Evolutionary conservation across 1,139 yeast genomes (phyloP).

Genomic region (Protomyces lactucae-debilis): DNA sequence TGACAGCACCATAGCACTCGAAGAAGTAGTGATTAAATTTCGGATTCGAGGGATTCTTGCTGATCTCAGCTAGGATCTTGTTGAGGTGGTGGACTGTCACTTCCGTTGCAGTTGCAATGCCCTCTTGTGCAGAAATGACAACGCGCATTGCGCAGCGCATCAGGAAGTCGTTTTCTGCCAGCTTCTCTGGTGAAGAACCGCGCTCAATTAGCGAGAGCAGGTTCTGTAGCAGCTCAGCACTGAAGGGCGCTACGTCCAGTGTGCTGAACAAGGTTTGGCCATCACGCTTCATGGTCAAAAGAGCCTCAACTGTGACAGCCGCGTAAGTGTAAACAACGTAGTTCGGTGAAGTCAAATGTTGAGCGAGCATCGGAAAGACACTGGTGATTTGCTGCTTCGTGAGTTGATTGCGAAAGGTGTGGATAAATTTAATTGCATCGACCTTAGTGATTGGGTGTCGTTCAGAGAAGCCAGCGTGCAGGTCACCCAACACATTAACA

Average conservation of each 20-base stretch:
- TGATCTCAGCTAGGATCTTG: slow-evolving; percentile 61
- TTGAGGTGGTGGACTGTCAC: slow-evolving; percentile 50
- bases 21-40: slow-evolving; percentile 84
- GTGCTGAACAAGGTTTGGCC: slow-evolving; percentile 60
- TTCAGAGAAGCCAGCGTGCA: slow-evolving; percentile 47
- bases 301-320: slow-evolving; percentile 85
- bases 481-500: slow-evolving; percentile 73
- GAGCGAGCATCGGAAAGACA: slow-evolving; percentile 73
- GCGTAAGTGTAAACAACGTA: slow-evolving; percentile 90
- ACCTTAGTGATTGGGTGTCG: slow-evolving; percentile 72
- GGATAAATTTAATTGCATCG: slow-evolving; percentile 87
- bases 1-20: slow-evolving; percentile 75
- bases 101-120: slow-evolving; percentile 44
- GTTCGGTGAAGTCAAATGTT: slow-evolving; percentile 57
- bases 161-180: slow-evolving; percentile 91
- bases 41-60: slow-evolving; percentile 93
- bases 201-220: slow-evolving; percentile 62
- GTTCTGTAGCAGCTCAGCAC: slow-evolving; percentile 54
- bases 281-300: slow-evolving; percentile 62
- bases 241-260: slow-evolving; percentile 58
- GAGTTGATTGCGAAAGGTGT: slow-evolving; percentile 79
- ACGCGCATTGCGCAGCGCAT: slow-evolving; percentile 79
- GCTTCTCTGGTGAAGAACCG: slow-evolving; percentile 73
- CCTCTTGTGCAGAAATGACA: slow-evolving; percentile 66
- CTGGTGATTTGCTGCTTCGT: slow-evolving; percentile 76